Base-by-base conservation (phyloP, 2,329 filamentous ascomycete genomes). In the Lecanoromycetidae sp. region DNA sequence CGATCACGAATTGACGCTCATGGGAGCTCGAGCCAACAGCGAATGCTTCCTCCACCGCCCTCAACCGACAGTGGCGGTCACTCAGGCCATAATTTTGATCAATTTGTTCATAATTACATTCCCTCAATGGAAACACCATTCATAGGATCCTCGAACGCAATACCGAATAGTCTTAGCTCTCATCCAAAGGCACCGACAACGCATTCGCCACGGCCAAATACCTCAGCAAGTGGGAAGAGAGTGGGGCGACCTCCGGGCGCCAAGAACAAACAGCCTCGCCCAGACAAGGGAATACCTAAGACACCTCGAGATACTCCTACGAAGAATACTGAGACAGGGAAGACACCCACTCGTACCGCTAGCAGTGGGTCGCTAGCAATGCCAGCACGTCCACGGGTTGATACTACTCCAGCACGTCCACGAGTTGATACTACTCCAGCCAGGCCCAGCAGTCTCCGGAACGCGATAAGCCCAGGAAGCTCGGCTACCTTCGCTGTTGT, bases 401-500 rank as follows among this genome's bases (percentile, higher is more conserved):
- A 27, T 4, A 10, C n/a, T 13, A 36, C 13, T 27, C 39, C 44
- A 12, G 27, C 30, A 5, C 35, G 30, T 26, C 29, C 41, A 15
- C 20, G 7, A 33, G 17, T 36, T 22, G 30, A 27, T 4, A 52
- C 48, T 5, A 52, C 51, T 13, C 54, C 52, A 1, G 30, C 43
- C 5, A 37, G 33, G 23, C 53, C 49, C 12, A 52, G 51, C 22
- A 43, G 44, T 23, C 41, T 53, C 15, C 36, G 49, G 27, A 50
- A 53, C 35, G 37, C 38, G 10, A 36, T 53, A 3, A 46, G 15
- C 49, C 53, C 12, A 47, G n/a, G n/a, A n/a, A n/a, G n/a, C n/a
- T n/a, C 15, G 10, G 22, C 39, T 33, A 37, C 48, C 15, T 40
- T 55, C 20, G 53, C 51, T 34, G 46, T 55, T 9, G 43, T 55